Evolutionary conservation across 2,329 filamentous ascomycete species (phyloP), one percentile per base, ranked within the genome.

Genomic region (Penicillium sp.): DNA sequence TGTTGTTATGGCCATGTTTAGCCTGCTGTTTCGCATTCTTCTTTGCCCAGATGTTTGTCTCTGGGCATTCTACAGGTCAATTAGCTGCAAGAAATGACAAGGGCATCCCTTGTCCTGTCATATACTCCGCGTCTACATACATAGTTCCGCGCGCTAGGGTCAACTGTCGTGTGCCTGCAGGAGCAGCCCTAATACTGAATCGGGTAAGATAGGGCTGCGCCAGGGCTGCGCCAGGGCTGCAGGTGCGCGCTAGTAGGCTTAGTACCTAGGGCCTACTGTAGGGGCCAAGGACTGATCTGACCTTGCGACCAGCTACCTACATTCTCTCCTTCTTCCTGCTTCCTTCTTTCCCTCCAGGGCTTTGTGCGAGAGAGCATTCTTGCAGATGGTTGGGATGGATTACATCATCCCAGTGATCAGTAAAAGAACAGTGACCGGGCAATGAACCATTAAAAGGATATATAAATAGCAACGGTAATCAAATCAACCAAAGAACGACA

Each of bases 171-270:
- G 54, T 55, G 50, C 44, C 42, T 53, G 43, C 35, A 43, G 44
- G 24, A 40, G 39, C 52, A 57, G 53, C 56, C 56, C 56, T 59
- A 59, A 51, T n/a, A 16, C 56, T 43, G 36, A 16, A 56, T 56
- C 43, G 46, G 53, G 56, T 52, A 27, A 56, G 50, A 20, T 59
- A 59, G 56, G 56, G 56, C 47, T 56, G 48, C 46, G 32, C 31
- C 22, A 31, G n/a, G 22, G 22, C 22, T 23, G 22, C 22, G 22
- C 3, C 6, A 41, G 29, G 40, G 27, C 42, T 34, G 32, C 24
- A 20, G 13, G 26, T 11, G 37, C 14, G 27, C 26, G 31, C 41
- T 45, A 38, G 16, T 20, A 20, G 18, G 18, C 18, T 20, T 20
- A 20, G 18, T 20, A 20, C 18, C 18, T 20, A 20, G 18, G 18